Evolutionary conservation across 805 yeast species (phyloP), one percentile per base, ranked within the genome.

Genomic region (Saccharomycopsis fibuligera): DNA sequence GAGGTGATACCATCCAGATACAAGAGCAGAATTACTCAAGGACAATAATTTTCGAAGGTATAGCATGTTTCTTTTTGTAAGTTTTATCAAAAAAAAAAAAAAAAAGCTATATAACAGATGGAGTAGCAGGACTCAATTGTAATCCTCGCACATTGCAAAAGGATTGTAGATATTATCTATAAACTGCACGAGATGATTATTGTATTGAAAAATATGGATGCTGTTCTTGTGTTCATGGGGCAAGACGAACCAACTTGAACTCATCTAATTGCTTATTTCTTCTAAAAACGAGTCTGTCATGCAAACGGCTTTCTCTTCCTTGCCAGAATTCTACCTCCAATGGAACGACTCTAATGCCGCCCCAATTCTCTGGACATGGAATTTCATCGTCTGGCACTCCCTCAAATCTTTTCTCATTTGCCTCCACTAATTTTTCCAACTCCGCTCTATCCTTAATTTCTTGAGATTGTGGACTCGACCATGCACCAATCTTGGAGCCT

Each of bases 321-420:
- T 93, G 99, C 97, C 98, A 93, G 62, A 91, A 93, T 68, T 93
- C 99, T 56, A 91, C 76, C 61, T 88, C 96, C 41, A 86, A 68
- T 4, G 99, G 99, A 37, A 84, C 79, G 16, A 93, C 73, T 60
- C 96, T 75, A 44, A 93, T 62, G 0, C 99, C 99, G 47, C 98
- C 99, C 99, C 99, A 93, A 62, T 70, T 83, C 31, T 86, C 90
- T 14, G 99, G 99, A 55, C 95, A 84, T 25, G 95, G 95, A 39
- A 93, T 79, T 35, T 81, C 79, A 31, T 77, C 77, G 45, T 75
- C 83, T 30, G 39, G 22, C 37, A 67, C 63, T 36, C 73, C 79
- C 54, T 79, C 76, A 54, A 86, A 87, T 61, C 79, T 73, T 48
- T 73, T 67, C 48, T 72, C 81, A 52, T 68, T 73, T 24, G 69